Base-by-base conservation (phyloP, 805 yeast genomes). In the Pichia paraexigua region DNA sequence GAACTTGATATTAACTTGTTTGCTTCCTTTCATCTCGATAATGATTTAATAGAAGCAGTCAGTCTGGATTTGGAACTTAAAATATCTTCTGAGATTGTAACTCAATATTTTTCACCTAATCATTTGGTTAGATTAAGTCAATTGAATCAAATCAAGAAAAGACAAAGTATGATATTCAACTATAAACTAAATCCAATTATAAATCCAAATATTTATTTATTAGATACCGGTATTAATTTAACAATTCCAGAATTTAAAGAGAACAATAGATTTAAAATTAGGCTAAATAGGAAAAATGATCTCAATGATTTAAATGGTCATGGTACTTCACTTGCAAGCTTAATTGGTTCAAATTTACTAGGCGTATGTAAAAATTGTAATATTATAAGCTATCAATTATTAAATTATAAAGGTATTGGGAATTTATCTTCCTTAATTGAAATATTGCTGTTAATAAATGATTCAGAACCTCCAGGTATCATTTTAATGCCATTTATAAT, bases 321-420 rank as follows among this genome's bases (percentile, higher is more conserved):
- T 60, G 85, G 84, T 1, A 77, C 82, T 1, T 79, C 77, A 45
- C 72, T 79, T 22, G 82, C 84, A 0, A 83, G 82, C 2, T 63
- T 78, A 11, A 65, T 77, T 41, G 81, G 79, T 0, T 73, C 82
- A 1, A 68, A 68, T 40, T 65, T 77, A 0, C 77, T 68, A 59
- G 85, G 85, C 2, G 79, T 77, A 22, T 73, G 82, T 22, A 80
- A 80, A 58, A 64, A 67, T 53, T 67, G 70, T 37, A 69, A 67
- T 47, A 53, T 74, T 43, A 64, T 75, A 41, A 80, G 76, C 53
- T 68, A 72, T 49, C 74, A 71, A 41, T 72, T 76, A 17, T 69
- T 73, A 30, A 64, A 74, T 47, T 67, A 61, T 48, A 57, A 64
- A 18, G 74, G 76, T 5, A 64, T 59, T 13, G 69, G 73, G 10